Percentiles rank a stretch among this genome's conserved stretches.
These are phyloP conservation scores for Casuarina glauca DNA, from an alignment of 306 rosid species.

Conservation along the genomic window DNA sequence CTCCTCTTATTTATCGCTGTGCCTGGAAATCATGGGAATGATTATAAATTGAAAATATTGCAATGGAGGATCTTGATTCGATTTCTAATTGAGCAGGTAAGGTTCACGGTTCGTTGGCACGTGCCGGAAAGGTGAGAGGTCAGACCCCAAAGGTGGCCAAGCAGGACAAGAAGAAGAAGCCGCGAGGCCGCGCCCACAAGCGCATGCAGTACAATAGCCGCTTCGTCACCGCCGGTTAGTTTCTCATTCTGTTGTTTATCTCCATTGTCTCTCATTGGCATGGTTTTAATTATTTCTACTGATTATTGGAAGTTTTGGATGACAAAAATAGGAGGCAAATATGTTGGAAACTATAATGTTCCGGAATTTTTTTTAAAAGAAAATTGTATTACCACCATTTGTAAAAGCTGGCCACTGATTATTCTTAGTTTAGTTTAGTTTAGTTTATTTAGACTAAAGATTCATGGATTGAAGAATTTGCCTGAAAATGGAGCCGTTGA, in stretches of 20 bases:
- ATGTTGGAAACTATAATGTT: too few species aligned
- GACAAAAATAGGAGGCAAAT: too few species aligned
- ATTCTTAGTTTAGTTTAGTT: too few species aligned
- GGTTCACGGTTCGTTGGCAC: conserved; percentile 70
- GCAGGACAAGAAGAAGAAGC: conserved; percentile 66
- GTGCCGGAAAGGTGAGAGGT: conserved; percentile 71
- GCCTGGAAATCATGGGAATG: not conserved
- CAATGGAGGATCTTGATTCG: not conserved
- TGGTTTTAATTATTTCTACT: too few species aligned
- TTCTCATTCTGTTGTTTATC: not conserved
- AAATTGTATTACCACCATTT: too few species aligned
- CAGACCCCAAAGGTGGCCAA: conserved; percentile 74
- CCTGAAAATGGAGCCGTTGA: too few species aligned
- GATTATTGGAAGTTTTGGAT: too few species aligned
- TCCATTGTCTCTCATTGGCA: not conserved
- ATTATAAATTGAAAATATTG: not conserved
- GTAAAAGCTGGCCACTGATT: too few species aligned
- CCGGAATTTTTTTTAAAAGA: too few species aligned
- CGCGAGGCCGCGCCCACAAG: conserved; percentile 67
- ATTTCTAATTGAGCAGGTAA: conserved; percentile 43
- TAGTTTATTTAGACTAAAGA: too few species aligned
- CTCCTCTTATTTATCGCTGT: not conserved
- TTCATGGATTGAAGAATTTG: too few species aligned
- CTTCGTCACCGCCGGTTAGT: conserved; percentile 62
- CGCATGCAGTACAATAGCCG: conserved; percentile 66